Base-by-base conservation (phyloP, 139 green algal species). In the Astrephomene gubernaculifera region DNA sequence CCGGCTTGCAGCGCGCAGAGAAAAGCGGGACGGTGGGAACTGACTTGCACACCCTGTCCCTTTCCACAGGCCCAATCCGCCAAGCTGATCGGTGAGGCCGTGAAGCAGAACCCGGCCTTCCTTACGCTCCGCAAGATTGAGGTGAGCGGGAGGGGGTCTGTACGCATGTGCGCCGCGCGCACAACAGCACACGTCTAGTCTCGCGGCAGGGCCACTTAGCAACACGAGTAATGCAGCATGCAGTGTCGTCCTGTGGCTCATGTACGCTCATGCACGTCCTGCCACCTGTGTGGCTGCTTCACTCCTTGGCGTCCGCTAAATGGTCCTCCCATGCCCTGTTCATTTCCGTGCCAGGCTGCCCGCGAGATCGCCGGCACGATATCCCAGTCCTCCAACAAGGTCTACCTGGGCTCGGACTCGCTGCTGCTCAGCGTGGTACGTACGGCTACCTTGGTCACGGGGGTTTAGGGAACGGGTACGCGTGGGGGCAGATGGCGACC, bases 81-180 rank as follows among this genome's bases (percentile, higher is more conserved):
- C 0, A 94, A 91, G 75, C 92, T 99, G 27, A 99, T 99, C 81
- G 97, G 97, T 4, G 90, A 99, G 78, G 95, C 97, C 6, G 94
- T 99, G 43, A 87, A 95, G 85, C 87, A 94, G 17, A 98, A 97
- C 90, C 96, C 97, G 14, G 89, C 96, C 0, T 99, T 99, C 90
- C 90, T 99, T 36, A 97, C 95, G 35, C 92, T 98, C 63, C 87
- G 96, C 33, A 97, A 96, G 87, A 98, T 99, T 81, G 97, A 99
- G 91, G 93, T 95, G 36, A 53, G 88, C 82, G 4, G 79, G 4
- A 21, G 10, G 5, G 41, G 41, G 25, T n/a, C n/a, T n/a, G n/a
- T n/a, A n/a, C n/a, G n/a, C n/a, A n/a, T n/a, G n/a, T n/a, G n/a
- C n/a, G n/a, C n/a, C n/a, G n/a, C n/a, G n/a, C n/a, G n/a, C n/a